phyloP scores from a whole-genome alignment of 2,329 filamentous ascomycete genomes.

The Colletotrichum tamarilloi region DNA sequence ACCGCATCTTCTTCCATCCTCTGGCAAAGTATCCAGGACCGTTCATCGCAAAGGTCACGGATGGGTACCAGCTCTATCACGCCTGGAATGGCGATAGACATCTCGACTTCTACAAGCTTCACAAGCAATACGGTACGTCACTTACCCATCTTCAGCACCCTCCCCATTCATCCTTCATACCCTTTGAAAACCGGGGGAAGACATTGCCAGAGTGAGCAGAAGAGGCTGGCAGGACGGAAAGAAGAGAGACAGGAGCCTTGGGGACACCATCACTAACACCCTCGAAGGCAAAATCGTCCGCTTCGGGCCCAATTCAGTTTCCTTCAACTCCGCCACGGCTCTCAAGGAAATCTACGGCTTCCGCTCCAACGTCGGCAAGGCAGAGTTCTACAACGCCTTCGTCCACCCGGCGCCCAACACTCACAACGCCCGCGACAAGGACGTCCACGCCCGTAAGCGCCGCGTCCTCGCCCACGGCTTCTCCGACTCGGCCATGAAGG shows the following conservation, averaged over 20 bases:
- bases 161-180: slow-evolving; percentile 4
- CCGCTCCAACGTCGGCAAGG: slow-evolving; percentile 72
- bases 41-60: slow-evolving; percentile 71
- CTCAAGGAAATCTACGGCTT: slow-evolving; percentile 76
- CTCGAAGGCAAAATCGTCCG: slow-evolving; percentile 72
- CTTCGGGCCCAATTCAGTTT: slow-evolving; percentile 81
- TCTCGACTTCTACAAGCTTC: slow-evolving; percentile 76
- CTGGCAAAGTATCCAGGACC: slow-evolving; percentile 74
- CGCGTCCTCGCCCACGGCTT: slow-evolving; percentile 80
- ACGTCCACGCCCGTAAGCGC: slow-evolving; percentile 76
- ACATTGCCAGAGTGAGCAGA: neutral
- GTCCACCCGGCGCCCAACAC: slow-evolving; percentile 78
- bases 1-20: slow-evolving; percentile 72
- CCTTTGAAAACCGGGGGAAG: neutral
- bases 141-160: neutral
- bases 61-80: slow-evolving; percentile 76
- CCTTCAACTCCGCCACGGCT: slow-evolving; percentile 78
- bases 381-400: slow-evolving; percentile 79
- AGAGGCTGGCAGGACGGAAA: neutral
- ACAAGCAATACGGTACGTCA: slow-evolving; percentile 74
- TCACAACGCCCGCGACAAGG: slow-evolving; percentile 77
- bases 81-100: slow-evolving; percentile 81
- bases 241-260: too few relatives aligned
- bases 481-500: slow-evolving; percentile 72
- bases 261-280: neutral